Base-by-base conservation (phyloP, 2,329 filamentous ascomycete genomes). In the Rutstroemia sp. region DNA sequence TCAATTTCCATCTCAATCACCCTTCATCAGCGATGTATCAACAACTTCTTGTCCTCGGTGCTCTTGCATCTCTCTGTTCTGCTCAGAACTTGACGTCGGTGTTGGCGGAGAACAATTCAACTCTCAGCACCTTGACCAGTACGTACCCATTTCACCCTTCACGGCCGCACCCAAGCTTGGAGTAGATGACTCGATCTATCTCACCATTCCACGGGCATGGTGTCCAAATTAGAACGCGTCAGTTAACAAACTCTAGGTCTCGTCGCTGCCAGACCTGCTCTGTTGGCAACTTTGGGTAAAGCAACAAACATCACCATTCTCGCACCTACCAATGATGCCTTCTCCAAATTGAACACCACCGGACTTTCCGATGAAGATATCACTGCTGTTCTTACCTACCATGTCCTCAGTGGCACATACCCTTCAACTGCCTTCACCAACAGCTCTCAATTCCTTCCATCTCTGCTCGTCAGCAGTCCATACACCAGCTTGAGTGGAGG, bases 401-500 rank as follows among this genome's bases (percentile, higher is more conserved):
- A 58, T 10, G 48, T 65, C 17, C 44, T 65, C 10, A 42, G 56
- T 23, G 64, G 64, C 14, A 50, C 51, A 3, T 63, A 54, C 42
- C 59, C 64, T 2, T 52, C 58, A 27, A 39, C 58, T 1, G 58
- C 54, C 1, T 61, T 63, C 40, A 52, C 54, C 1, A 56, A 55
- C 5, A 54, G 42, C 2, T 57, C 61, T 2, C 59, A 63, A 39
- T 65, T 64, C 42, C 57, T 60, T 12, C 25, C 57, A 2, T 61
- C 36, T 25, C 58, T 58, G 40, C 49, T 63, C 40, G 39, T 36
- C 3, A 59, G 61, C 57, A 12, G 40, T 21, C 55, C 9, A 23
- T 63, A 59, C 44, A 50, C 60, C 7, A 65, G 64, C 42, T 61
- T 65, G 6, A 65, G 61, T 6, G 58, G 51, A 17, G 64, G 64